Evolutionary conservation across 73 alveolate species (phyloP), one percentile per base, ranked within the genome.

Genomic region (Breviolum minutum): DNA sequence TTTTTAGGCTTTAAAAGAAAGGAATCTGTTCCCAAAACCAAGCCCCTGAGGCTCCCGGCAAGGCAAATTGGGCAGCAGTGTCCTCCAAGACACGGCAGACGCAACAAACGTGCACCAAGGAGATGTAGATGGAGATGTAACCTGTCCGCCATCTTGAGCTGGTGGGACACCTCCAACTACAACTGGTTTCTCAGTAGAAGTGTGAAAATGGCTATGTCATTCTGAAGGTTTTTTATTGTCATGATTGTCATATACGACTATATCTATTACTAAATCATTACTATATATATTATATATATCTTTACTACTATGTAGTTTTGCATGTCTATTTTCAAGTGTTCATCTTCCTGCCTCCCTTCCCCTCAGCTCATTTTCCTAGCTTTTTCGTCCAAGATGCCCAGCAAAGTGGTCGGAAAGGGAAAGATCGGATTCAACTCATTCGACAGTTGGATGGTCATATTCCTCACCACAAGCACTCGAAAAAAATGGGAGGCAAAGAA

Each of bases 81-180:
- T 91, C 97, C 54, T 91, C 97, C 97, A 91, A 63, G 62, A 77
- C 97, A 62, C 97, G 97, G 97, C 97, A 91, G 12, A 91, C 97
- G 88, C 88, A 91, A 77, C 97, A 91, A 22, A 91, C 85, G 54
- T 91, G 97, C 71, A 91, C 97, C 97, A 91, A 64, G 66, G 97
- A 91, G 88, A 91, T 91, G 88, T 91, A 91, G 88, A 91, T 76
- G 97, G 97, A 91, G 88, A 91, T 30, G 77, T 91, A 91, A 48
- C 88, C 97, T 91, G 76, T 13, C 30, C 0, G 20, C 32, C 40
- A 20, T n/a, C 81, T n/a, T 17, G 30, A 71, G 81, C 30, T 17
- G 32, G 40, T n/a, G 81, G 81, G 32, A 22, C 0, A 40, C 54
- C 54, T 40, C 54, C 54, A n/a, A n/a, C n/a, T n/a, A n/a, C n/a